Percentiles rank a stretch among this genome's conserved stretches.
These are phyloP conservation scores for Abelmoschus esculentus DNA, from an alignment of 345 rosid species.

Conservation along the genomic window DNA sequence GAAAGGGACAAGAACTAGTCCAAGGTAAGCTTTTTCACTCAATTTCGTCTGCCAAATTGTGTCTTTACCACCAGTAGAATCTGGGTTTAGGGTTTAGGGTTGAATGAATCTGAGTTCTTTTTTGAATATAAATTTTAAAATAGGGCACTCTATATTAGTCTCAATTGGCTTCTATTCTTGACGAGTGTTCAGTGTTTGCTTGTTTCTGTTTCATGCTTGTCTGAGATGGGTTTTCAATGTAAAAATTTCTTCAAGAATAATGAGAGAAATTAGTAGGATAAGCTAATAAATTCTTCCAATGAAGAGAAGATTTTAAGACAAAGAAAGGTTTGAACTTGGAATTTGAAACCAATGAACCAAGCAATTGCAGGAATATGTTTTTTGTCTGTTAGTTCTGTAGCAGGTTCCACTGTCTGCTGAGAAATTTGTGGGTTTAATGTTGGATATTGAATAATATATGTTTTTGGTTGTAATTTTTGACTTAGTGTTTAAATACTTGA, in stretches of 20 bases:
- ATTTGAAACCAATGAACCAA: not conserved
- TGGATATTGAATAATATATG: not conserved
- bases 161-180: not conserved
- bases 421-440: not conserved
- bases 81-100: not conserved
- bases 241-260: not conserved
- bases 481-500: not conserved
- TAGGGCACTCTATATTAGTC: not conserved
- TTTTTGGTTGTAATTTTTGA: not conserved
- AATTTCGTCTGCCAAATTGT: not conserved
- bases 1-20: not conserved
- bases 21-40: constrained; percentile 2
- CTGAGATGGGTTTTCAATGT: not conserved
- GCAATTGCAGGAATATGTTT: not conserved
- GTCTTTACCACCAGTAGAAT: not conserved
- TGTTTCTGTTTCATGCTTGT: not conserved
- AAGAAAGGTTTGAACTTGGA: not conserved
- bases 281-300: not conserved
- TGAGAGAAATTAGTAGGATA: not conserved
- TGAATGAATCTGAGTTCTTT: not conserved
- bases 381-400: not conserved
- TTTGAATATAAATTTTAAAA: not conserved
- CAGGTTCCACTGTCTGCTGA: too few species aligned
- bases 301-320: not conserved
- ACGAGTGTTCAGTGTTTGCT: not conserved